Base-by-base conservation (phyloP, 345 rosid species). In the Citrus hindsii region DNA sequence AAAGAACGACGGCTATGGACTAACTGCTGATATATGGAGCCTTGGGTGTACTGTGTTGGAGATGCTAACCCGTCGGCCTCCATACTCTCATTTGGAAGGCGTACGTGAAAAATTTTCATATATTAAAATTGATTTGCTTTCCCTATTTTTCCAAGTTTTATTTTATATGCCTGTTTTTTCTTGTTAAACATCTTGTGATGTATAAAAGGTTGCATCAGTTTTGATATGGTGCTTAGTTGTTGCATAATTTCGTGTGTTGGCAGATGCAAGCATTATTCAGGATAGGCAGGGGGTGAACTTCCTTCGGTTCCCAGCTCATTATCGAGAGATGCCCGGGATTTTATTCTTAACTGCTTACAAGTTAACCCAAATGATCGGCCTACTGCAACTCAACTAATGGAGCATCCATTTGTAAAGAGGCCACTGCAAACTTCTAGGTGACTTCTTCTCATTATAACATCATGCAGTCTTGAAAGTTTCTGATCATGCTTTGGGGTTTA, bases 1-100 rank as follows among this genome's bases (percentile, higher is more conserved):
- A 33, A 90, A 85, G 81, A 81, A 68, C 73, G 85, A 72, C 0
- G 92, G 93, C 38, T 90, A 91, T 85, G 94, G 92, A 59, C 82
- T 79, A 61, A 78, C 91, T 51, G 94, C 27, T 25, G 27, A 25
- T 25, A 25, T 25, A 25, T 25, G 27, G 27, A 25, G 27, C 27
- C 27, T 25, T 60, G 97, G 97, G 33, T 94, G 94, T 84, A 89
- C 97, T 30, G 32, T 30, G 4, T 30, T 30, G 32, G 32, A 30
- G 32, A 30, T 30, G 32, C 0, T 30, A 30, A 30, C 98, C 8
- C 21, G 87, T 53, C 84, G 70, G 79, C 75, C 79, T 79, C 97
- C 98, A 1, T 94, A 93, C 82, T 69, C 78, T 19, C 53, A 86
- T 66, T 77, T 92, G 74, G 97, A 90, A 85, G 74, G 76, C 9